These are phyloP conservation scores for Gossypium thurberi DNA, from an alignment of 345 rosid genomes.

Conservation along the genomic window DNA sequence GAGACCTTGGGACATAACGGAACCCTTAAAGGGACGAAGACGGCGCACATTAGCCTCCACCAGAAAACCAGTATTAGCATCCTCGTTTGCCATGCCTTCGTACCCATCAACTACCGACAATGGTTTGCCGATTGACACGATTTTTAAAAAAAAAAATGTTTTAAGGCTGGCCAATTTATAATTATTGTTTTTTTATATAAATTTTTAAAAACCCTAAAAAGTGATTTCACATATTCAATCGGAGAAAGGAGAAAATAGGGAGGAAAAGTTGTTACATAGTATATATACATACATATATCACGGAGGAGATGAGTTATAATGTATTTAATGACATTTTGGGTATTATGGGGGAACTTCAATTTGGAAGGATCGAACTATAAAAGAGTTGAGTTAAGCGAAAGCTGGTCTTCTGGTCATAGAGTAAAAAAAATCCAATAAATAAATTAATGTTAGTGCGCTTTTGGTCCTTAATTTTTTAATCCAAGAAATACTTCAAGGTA, in stretches of 20 bases:
- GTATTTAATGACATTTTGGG: too few species aligned
- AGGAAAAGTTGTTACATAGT: not conserved
- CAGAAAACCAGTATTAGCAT: constrained; percentile 32
- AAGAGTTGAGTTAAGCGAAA: too few species aligned
- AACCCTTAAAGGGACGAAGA: constrained; percentile 19
- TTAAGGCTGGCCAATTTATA: too few species aligned
- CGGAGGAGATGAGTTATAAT: not conserved
- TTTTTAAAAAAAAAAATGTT: not conserved
- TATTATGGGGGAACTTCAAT: too few species aligned
- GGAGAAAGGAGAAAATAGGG: not conserved
- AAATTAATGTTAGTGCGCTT: too few species aligned
- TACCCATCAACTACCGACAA: constrained; percentile 23
- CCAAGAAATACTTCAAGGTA: too few species aligned
- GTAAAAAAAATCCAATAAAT: too few species aligned
- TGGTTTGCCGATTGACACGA: constrained; percentile 1
- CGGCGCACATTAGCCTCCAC: constrained; percentile 26
- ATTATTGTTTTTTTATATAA: not conserved
- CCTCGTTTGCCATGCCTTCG: constrained; percentile 32
- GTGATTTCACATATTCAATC: not conserved
- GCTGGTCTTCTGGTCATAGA: too few species aligned
- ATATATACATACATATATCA: too few species aligned
- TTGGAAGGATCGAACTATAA: too few species aligned
- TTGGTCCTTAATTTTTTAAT: too few species aligned
- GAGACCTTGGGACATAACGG: constrained; percentile 46
- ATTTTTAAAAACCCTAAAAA: not conserved